Base-by-base conservation (phyloP, 805 yeast species). In the Candida stauntonica region DNA sequence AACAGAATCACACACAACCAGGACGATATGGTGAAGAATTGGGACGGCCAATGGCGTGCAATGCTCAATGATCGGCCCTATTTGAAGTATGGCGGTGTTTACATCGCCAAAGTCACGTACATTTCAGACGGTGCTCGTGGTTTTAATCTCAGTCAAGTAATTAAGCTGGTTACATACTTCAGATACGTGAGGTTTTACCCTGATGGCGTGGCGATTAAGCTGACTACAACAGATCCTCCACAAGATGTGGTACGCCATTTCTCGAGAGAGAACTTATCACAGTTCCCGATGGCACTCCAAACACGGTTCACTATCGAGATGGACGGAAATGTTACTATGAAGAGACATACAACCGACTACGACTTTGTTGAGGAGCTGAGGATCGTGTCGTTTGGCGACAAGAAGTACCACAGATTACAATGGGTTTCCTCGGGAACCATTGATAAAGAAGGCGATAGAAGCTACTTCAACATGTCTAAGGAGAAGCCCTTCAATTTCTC, bases 81-180 rank as follows among this genome's bases (percentile, higher is more conserved):
- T 51, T 51, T 89, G 24, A 82, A 91, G 52, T 86, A 76, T 57
- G 68, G 77, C 38, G 99, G 99, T 2, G 71, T 87, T 15, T 91
- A 91, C 51, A 84, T 91, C 17, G 80, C 95, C 51, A 84, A 81
- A 15, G 85, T 89, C 36, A 84, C 84, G 44, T 89, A 88, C 60
- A 75, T 83, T 48, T 73, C 95, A 38, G 87, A 85, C 52, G 97
- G 97, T 26, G 81, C 85, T 3, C 71, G 79, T 36, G 72, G 77
- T 7, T 85, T 77, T 47, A 74, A 79, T 31, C 75, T 85, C 1
- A 67, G 68, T 21, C 71, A 84, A 5, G 96, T 96, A 2, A 75
- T 85, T 16, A 77, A 86, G 49, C 77, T 87, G 57, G 84, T 91
- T 29, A 86, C 96, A 0, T 91, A 91, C 55, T 91, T 86, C 57